phyloP scores from a whole-genome alignment of 2,329 filamentous ascomycete species.

The Verruconis gallopava region DNA sequence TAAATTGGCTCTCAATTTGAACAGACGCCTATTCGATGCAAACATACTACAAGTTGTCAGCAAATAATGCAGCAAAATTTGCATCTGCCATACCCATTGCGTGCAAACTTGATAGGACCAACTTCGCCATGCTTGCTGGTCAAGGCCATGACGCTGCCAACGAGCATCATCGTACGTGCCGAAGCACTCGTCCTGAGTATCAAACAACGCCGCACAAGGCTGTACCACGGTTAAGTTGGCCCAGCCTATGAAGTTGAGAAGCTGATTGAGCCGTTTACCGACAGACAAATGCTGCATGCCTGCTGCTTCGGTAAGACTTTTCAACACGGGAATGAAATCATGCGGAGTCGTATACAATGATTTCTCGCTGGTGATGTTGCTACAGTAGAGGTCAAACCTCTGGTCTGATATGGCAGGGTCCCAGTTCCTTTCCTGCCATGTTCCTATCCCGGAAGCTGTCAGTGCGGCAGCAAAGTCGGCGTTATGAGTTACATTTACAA shows the following conservation, averaged over 20 bases:
- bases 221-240: constrained; percentile 32
- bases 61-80: no score
- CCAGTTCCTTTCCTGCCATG: constrained; percentile 47
- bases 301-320: constrained; percentile 16
- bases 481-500: constrained; percentile 35
- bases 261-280: constrained; percentile 32
- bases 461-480: constrained; percentile 42
- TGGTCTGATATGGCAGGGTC: constrained; percentile 40
- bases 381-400: constrained; percentile 41
- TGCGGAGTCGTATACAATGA: constrained; percentile 27
- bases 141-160: constrained; percentile 32
- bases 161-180: constrained; percentile 33
- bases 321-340: not conserved
- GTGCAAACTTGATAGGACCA: constrained; percentile 49
- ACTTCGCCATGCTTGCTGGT: constrained; percentile 30
- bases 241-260: constrained; percentile 47
- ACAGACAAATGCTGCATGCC: constrained; percentile 20
- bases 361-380: constrained; percentile 37
- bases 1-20: no score
- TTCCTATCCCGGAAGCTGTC: constrained; percentile 27
- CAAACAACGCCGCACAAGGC: constrained; percentile 22
- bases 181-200: constrained; percentile 40
- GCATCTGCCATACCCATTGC: no score
- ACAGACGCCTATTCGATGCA: no score
- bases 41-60: no score